phyloP scores from a whole-genome alignment of 2,329 filamentous ascomycete genomes.

The Epichloe gansuensis region DNA sequence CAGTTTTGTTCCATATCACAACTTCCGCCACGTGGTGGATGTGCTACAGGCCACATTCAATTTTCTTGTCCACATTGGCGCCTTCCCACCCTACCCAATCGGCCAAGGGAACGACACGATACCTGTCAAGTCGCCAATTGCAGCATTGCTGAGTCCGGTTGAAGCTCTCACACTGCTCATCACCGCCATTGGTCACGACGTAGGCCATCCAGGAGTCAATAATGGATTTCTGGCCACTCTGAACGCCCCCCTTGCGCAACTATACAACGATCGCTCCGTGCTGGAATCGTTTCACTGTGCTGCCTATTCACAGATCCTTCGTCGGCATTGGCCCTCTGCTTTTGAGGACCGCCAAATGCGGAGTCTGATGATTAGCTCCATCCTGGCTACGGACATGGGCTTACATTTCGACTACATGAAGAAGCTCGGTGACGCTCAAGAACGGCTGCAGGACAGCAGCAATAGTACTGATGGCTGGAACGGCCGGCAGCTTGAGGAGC shows the following conservation, averaged over 20 bases:
- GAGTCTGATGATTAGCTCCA: conserved; percentile 91
- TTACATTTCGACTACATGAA: conserved; percentile 96
- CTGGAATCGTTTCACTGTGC: conserved; percentile 96
- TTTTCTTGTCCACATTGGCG: conserved; percentile 72
- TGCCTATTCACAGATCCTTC: conserved; percentile 89
- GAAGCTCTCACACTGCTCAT: conserved; percentile 82
- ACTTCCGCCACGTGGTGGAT: conserved; percentile 94
- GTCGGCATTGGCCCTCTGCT: conserved; percentile 77
- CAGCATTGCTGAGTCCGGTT: conserved; percentile 66
- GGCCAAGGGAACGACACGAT: conserved; percentile 17
- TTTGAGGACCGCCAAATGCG: conserved; percentile 72
- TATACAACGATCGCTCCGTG: conserved; percentile 95
- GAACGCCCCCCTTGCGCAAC: conserved; percentile 81
- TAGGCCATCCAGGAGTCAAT: conserved; percentile 94
- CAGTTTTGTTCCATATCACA: conserved; percentile 91
- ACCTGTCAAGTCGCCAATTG: conserved; percentile 49
- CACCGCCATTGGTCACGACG: conserved; percentile 95
- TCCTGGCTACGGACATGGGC: conserved; percentile 94
- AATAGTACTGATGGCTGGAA: conserved; percentile 62
- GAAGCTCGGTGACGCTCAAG: conserved; percentile 66
- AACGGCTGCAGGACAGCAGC: conserved; percentile 58
- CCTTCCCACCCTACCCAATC: conserved; percentile 53
- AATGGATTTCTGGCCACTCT: conserved; percentile 90
- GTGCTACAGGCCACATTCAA: conserved; percentile 88
- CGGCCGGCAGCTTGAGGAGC: conserved; percentile 59